Conservation (phyloP, 2,329 filamentous ascomycete species). For the Pyricularia grisea region DNA sequence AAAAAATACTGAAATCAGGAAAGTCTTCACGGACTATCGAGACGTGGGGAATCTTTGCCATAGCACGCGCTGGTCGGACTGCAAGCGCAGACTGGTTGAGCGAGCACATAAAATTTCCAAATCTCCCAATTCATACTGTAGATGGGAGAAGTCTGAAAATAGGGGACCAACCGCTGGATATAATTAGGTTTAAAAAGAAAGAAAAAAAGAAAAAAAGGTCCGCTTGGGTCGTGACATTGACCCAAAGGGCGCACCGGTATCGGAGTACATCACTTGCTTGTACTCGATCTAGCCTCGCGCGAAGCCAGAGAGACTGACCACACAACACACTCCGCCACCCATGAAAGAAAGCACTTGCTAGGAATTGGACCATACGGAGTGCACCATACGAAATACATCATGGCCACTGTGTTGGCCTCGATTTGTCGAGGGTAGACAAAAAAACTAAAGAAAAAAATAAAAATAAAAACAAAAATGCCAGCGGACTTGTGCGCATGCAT, state of each 20-base stretch:
- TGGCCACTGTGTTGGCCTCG: neutral
- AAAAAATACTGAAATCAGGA: neutral
- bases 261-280: neutral
- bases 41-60: neutral
- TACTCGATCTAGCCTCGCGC: neutral
- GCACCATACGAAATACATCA: neutral
- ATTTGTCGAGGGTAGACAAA: neutral
- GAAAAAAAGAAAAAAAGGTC: neutral
- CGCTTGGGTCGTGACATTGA: neutral
- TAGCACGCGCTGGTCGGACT: neutral
- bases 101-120: neutral
- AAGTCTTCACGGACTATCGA: neutral
- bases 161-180: neutral
- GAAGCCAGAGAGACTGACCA: neutral
- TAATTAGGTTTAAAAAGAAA: neutral
- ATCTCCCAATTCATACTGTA: neutral
- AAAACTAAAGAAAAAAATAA: no score
- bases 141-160: neutral
- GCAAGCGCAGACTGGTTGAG: neutral
- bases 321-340: neutral
- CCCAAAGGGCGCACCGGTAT: neutral
- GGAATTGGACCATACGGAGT: neutral
- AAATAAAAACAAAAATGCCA: neutral
- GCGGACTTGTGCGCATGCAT: neutral
- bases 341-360: neutral